These are phyloP conservation scores for Teratosphaeria gauchensis DNA, from an alignment of 2,329 filamentous ascomycete species.

Conservation along the genomic window DNA sequence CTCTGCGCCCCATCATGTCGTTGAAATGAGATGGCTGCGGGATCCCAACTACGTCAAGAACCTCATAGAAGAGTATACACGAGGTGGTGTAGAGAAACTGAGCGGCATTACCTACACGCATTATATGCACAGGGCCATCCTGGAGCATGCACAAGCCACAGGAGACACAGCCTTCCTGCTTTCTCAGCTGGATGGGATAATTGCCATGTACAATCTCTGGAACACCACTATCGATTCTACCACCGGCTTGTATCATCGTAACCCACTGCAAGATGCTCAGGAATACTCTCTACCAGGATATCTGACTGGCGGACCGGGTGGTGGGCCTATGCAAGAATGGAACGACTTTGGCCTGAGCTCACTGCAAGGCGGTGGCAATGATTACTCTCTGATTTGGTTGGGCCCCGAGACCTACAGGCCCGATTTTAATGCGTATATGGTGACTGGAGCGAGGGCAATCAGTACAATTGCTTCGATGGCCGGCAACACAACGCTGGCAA, in stretches of 20 bases:
- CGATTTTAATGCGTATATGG: slow-evolving; percentile 37
- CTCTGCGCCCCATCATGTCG: slow-evolving; percentile 16
- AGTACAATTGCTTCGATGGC: slow-evolving; percentile 27
- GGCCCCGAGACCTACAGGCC: slow-evolving; percentile 36
- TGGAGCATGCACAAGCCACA: slow-evolving; percentile 29
- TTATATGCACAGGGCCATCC: slow-evolving; percentile 29
- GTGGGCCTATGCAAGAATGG: slow-evolving; percentile 15
- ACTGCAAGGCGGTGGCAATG: slow-evolving; percentile 6
- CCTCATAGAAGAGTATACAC: slow-evolving; percentile 30
- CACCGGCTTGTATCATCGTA: slow-evolving; percentile 34
- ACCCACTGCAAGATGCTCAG: slow-evolving; percentile 36
- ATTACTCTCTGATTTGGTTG: slow-evolving; percentile 16
- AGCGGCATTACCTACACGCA: slow-evolving; percentile 20
- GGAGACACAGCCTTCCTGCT: slow-evolving; percentile 30
- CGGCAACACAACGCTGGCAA: slow-evolving; percentile 22
- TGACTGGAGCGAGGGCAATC: slow-evolving; percentile 34
- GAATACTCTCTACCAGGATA: slow-evolving; percentile 34
- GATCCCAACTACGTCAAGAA: slow-evolving; percentile 31
- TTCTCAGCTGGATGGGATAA: slow-evolving; percentile 33
- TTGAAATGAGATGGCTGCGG: slow-evolving; percentile 31
- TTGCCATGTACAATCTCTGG: slow-evolving; percentile 32
- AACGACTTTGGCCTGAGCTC: slow-evolving; percentile 13
- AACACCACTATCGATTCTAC: slow-evolving; percentile 27
- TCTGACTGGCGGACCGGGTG: slow-evolving; percentile 19
- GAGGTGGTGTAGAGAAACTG: slow-evolving; percentile 29